Percentiles rank a stretch among this genome's conserved stretches.
Conservation (phyloP, 371 early-diverging fungal genomes). For the Mortierella sp. region DNA sequence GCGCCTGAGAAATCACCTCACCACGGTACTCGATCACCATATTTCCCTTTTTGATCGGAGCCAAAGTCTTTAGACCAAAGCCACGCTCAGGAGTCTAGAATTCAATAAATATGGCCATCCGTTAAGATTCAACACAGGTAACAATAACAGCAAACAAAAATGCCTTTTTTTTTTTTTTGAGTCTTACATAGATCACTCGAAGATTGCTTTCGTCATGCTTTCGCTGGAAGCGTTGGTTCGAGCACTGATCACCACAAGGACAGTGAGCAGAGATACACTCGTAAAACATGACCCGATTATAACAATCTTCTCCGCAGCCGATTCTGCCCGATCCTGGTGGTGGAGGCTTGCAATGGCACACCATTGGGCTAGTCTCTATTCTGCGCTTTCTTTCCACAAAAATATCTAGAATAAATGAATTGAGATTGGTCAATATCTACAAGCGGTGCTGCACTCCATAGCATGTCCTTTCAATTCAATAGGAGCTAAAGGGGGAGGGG, state of each 20-base stretch:
- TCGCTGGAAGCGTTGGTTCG: conserved; percentile 80
- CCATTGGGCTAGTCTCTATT: conserved; percentile 54
- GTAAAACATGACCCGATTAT: conserved; percentile 83
- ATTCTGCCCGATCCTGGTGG: conserved; percentile 63
- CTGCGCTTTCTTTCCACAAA: conserved; percentile 78
- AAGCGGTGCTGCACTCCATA: no score
- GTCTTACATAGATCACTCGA: conserved; percentile 74
- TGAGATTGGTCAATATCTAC: background rate
- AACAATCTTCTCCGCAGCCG: conserved; percentile 81
- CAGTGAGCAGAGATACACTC: conserved; percentile 80
- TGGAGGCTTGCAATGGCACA: conserved; percentile 68
- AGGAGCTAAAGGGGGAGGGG: background rate
- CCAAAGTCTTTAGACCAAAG: conserved; percentile 79
- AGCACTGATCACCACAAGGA: conserved; percentile 75
- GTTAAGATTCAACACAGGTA: conserved; percentile 4
- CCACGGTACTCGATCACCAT: conserved; percentile 91
- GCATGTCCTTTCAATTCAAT: no score
- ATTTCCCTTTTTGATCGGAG: conserved; percentile 65
- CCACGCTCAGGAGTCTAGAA: conserved; percentile 76
- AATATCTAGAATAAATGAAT: conserved; percentile 75
- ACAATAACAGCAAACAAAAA: background rate
- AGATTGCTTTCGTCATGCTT: conserved; percentile 64
- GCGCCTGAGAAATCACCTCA: conserved; percentile 80
- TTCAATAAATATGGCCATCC: no score
- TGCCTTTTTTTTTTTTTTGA: background rate